phyloP scores from a whole-genome alignment of 495 filamentous ascomycete genomes.

The Trichoderma asperelloides region DNA sequence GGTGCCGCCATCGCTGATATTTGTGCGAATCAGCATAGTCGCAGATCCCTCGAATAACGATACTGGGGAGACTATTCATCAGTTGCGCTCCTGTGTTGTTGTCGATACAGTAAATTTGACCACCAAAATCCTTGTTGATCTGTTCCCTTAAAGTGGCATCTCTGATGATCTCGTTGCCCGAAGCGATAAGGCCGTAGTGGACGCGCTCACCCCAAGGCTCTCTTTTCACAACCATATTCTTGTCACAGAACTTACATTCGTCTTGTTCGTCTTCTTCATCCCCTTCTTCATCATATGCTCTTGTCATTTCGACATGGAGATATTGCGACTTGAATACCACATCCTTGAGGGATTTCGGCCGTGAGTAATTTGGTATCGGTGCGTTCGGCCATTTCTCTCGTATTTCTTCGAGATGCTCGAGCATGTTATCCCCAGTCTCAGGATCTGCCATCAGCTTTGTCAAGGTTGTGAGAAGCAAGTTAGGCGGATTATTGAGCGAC shows the following conservation, averaged over 20 bases:
- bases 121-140: conserved; percentile 12
- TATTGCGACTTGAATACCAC: neutral
- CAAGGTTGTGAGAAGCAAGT: neutral
- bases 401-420: too few species aligned
- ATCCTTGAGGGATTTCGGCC: neutral
- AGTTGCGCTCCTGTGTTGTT: conserved; percentile 44
- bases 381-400: too few species aligned
- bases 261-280: neutral
- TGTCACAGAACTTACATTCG: neutral
- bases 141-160: conserved; percentile 20
- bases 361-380: neutral
- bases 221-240: neutral
- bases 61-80: conserved; percentile 26
- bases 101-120: conserved; percentile 29
- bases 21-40: conserved; percentile 10
- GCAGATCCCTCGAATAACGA: conserved; percentile 29
- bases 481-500: neutral
- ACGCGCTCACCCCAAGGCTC: neutral
- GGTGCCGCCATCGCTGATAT: neutral
- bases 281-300: neutral
- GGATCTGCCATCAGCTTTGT: too few species aligned
- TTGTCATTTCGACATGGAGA: neutral
- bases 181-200: conserved; percentile 21
- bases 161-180: conserved; percentile 31
- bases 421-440: neutral